Conservation (phyloP, 148 eudicot species). For the Fagopyrum tataricum region DNA sequence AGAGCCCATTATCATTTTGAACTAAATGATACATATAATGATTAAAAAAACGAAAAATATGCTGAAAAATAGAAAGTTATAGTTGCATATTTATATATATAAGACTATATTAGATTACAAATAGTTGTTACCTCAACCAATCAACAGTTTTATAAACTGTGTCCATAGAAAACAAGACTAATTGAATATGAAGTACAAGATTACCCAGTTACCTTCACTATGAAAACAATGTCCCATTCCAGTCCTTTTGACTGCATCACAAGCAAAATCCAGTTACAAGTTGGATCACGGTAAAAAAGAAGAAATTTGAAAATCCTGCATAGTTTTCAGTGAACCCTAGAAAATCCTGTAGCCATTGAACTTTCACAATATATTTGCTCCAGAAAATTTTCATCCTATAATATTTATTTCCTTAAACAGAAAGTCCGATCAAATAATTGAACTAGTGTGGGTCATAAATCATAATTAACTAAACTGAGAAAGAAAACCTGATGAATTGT, state of each 20-base stretch:
- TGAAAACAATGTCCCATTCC: slow-evolving; percentile 96
- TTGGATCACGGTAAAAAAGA: background rate
- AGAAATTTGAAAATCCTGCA: background rate
- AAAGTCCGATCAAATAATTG: background rate
- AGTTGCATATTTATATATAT: slow-evolving; percentile 5
- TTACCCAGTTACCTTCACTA: slow-evolving; percentile 59
- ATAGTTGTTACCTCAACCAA: background rate
- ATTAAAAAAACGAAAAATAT: too few species aligned
- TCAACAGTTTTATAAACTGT: background rate
- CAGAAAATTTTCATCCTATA: background rate
- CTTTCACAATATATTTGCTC: background rate
- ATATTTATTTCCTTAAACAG: background rate
- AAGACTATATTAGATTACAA: slow-evolving; percentile 3
- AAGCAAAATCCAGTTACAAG: background rate
- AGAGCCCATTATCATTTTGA: background rate
- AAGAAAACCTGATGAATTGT: slow-evolving; percentile 86
- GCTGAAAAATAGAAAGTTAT: background rate
- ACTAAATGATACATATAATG: background rate
- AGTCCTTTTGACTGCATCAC: slow-evolving; percentile 84
- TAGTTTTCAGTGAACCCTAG: background rate
- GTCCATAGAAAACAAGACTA: background rate
- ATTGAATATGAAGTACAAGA: background rate
- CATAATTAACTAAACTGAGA: background rate
- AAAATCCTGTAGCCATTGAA: background rate
- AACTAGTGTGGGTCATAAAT: background rate